Percentiles rank a stretch among this genome's conserved stretches.
phyloP scores from a whole-genome alignment of 192 early-diverging fungal genomes.

The Rhizophagus sp. region DNA sequence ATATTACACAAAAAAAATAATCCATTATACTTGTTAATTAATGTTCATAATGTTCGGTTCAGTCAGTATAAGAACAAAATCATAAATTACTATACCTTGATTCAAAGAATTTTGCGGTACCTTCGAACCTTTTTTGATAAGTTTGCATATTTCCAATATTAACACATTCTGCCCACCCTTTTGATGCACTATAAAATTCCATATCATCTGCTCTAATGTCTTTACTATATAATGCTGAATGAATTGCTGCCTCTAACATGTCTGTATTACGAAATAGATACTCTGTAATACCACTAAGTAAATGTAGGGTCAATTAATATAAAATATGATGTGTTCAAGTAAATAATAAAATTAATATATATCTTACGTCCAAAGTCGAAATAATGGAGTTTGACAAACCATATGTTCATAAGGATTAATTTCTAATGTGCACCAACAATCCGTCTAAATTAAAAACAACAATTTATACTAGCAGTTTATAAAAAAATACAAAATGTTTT shows the following conservation, averaged over 20 bases:
- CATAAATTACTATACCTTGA: conserved; percentile 33
- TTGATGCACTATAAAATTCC: conserved; percentile 90
- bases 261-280: conserved; percentile 83
- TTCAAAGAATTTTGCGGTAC: conserved; percentile 81
- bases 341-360: background rate
- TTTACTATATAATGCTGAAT: conserved; percentile 74
- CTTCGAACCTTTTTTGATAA: conserved; percentile 83
- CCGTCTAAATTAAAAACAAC: conserved; percentile 42
- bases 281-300: conserved; percentile 82
- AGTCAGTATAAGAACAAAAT: background rate
- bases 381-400: conserved; percentile 95
- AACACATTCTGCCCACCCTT: conserved; percentile 94
- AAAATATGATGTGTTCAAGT: background rate
- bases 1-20: background rate
- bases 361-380: conserved; percentile 83
- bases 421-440: conserved; percentile 85
- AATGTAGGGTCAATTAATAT: background rate
- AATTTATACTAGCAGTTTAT: background rate
- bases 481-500: background rate
- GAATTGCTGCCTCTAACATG: conserved; percentile 85
- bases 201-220: conserved; percentile 79
- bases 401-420: conserved; percentile 93
- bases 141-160: conserved; percentile 77
- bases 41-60: background rate
- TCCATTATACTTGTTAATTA: background rate